Percentiles rank a stretch among this genome's conserved stretches.
These are phyloP conservation scores for Termitomyces sp. DNA, from an alignment of 768 basidiomycete genomes.

Conservation along the genomic window DNA sequence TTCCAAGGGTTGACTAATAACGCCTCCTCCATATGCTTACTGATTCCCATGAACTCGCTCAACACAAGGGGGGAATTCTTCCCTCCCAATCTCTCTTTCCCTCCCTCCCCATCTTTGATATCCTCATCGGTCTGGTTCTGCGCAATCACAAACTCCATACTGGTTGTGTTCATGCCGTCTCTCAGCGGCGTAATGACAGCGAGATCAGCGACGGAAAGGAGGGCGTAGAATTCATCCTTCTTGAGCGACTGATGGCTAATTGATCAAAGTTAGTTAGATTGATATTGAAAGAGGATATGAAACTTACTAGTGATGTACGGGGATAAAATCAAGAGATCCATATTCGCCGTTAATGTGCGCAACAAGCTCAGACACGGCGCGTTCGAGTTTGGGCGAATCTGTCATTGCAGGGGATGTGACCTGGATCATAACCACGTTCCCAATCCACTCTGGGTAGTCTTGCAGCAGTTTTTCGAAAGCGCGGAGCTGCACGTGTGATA, in stretches of 20 bases:
- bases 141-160: conserved; percentile 96
- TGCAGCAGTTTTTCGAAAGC: conserved; percentile 93
- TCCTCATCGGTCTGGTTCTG: conserved; percentile 59
- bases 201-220: conserved; percentile 88
- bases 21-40: conserved; percentile 85
- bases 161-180: conserved; percentile 99
- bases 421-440: conserved; percentile 83
- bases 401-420: conserved; percentile 92
- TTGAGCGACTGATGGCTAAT: conserved; percentile 91
- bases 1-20: conserved; percentile 96
- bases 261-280: background rate
- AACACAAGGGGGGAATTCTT: conserved; percentile 84
- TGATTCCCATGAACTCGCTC: conserved; percentile 98
- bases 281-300: background rate
- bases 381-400: conserved; percentile 90
- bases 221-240: conserved; percentile 96
- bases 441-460: conserved; percentile 94
- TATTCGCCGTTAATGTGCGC: conserved; percentile 95
- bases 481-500: conserved; percentile 50
- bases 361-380: conserved; percentile 89
- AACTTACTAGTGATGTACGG: conserved; percentile 95
- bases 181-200: conserved; percentile 93
- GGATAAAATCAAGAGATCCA: conserved; percentile 90
- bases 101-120: background rate
- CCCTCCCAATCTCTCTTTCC: background rate